Evolutionary conservation across 768 basidiomycete genomes (phyloP).

Genomic region (Auricularia sp.): DNA sequence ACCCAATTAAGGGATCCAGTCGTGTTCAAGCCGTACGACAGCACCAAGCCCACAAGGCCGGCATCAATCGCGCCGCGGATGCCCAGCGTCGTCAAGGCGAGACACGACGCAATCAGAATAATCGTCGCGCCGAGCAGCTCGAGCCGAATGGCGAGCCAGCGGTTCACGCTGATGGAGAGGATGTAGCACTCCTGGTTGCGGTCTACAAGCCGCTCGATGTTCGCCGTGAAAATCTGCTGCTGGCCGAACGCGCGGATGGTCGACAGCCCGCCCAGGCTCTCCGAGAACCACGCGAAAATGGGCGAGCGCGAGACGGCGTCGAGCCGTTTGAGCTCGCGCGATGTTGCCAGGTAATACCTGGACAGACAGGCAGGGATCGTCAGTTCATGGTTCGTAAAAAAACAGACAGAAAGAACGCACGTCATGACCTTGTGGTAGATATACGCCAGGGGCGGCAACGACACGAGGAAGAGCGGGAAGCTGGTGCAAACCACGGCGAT

Average conservation of each 20-base stretch:
- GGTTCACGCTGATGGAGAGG: slow-evolving; percentile 60
- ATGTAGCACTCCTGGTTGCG: slow-evolving; percentile 68
- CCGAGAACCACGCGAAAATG: slow-evolving; percentile 84
- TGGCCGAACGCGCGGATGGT: slow-evolving; percentile 78
- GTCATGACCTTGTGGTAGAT: slow-evolving; percentile 74
- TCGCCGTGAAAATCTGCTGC: slow-evolving; percentile 51
- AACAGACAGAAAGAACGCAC: slow-evolving; percentile 27
- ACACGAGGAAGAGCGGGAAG: slow-evolving; percentile 73
- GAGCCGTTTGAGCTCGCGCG: slow-evolving; percentile 78
- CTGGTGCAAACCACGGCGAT: slow-evolving; percentile 61
- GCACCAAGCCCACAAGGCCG: slow-evolving; percentile 75
- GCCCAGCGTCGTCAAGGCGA: slow-evolving; percentile 61
- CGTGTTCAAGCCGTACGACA: slow-evolving; percentile 76
- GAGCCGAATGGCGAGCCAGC: slow-evolving; percentile 76
- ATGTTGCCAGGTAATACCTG: slow-evolving; percentile 82
- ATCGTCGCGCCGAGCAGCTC: slow-evolving; percentile 78
- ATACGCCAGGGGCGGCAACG: slow-evolving; percentile 64
- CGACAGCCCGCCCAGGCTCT: slow-evolving; percentile 61
- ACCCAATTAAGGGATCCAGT: slow-evolving; percentile 83
- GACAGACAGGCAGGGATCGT: neutral
- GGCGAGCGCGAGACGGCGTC: slow-evolving; percentile 85
- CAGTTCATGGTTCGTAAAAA: no score
- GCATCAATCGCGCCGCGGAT: slow-evolving; percentile 68
- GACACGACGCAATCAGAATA: slow-evolving; percentile 57
- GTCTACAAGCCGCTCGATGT: slow-evolving; percentile 68